A percentile compares a stretch with the other conserved stretches of the same genome.
phyloP scores from a whole-genome alignment of 768 basidiomycete genomes.

The Psilocybe subaeruginosa region DNA sequence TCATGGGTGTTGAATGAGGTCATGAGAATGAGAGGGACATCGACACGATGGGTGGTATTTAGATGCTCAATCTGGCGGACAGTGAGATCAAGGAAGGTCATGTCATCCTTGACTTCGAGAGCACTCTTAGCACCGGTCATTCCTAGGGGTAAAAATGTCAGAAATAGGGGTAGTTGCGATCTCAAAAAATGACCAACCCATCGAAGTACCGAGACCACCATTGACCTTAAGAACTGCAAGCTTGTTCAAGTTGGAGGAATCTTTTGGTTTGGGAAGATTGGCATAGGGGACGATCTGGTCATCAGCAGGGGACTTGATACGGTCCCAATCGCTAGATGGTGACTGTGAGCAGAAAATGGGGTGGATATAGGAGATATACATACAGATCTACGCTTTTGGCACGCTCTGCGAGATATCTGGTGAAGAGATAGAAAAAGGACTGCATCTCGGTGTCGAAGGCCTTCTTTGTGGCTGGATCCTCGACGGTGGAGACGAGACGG shows the following conservation, averaged over 20 bases:
- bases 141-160: slow-evolving; percentile 33
- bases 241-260: slow-evolving; percentile 80
- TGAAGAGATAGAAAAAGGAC: slow-evolving; percentile 95
- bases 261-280: slow-evolving; percentile 59
- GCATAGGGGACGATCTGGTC: slow-evolving; percentile 89
- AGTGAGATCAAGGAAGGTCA: slow-evolving; percentile 96
- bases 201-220: slow-evolving; percentile 90
- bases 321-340: slow-evolving; percentile 76
- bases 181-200: slow-evolving; percentile 54
- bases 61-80: slow-evolving; percentile 96
- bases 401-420: slow-evolving; percentile 88
- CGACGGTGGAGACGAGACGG: slow-evolving; percentile 85
- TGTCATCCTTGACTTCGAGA: slow-evolving; percentile 95
- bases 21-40: slow-evolving; percentile 98
- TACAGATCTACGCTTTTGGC: slow-evolving; percentile 89
- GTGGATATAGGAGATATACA: slow-evolving; percentile 27
- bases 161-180: not conserved
- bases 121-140: slow-evolving; percentile 91
- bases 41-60: slow-evolving; percentile 80
- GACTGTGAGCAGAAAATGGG: slow-evolving; percentile 11
- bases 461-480: slow-evolving; percentile 79
- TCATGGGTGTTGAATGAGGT: slow-evolving; percentile 99
- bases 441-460: slow-evolving; percentile 96
- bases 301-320: slow-evolving; percentile 82
- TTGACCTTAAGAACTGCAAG: slow-evolving; percentile 96